Percentiles rank a stretch among this genome's conserved stretches.
These are phyloP conservation scores for Puccinia brachypodii DNA, from an alignment of 1,284 basidiomycete species.

Conservation along the genomic window DNA sequence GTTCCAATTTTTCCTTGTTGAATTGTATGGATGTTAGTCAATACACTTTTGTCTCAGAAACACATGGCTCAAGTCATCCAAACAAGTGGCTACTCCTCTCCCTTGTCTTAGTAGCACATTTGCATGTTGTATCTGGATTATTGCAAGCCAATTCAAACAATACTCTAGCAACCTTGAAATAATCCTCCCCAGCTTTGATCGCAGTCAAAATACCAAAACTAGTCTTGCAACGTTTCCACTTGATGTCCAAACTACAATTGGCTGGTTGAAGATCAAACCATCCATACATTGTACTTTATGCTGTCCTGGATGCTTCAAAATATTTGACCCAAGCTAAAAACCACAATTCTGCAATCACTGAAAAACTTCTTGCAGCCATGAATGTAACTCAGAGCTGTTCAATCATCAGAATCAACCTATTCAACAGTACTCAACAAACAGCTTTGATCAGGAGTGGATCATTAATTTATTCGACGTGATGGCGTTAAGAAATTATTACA, in stretches of 20 bases:
- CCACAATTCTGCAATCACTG: neutral
- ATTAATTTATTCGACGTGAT: conserved; percentile 32
- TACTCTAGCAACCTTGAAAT: neutral
- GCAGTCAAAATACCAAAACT: no score
- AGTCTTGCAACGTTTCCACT: neutral
- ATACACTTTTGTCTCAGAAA: neutral
- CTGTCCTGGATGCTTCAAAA: conserved; percentile 30
- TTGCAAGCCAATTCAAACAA: neutral
- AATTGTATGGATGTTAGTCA: neutral
- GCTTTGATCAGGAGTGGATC: conserved; percentile 24
- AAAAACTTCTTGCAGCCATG: neutral
- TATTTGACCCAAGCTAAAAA: neutral
- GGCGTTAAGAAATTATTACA: conserved; percentile 5
- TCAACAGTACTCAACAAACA: conserved; percentile 31
- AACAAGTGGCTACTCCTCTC: conserved; percentile 3
- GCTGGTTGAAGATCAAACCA: conserved; percentile 22
- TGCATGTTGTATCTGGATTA: conserved; percentile 10
- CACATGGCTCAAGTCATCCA: neutral
- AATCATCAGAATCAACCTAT: conserved; percentile 8
- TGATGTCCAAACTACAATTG: conserved; percentile 23
- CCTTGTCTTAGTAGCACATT: neutral
- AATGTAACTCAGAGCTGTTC: conserved; percentile 16
- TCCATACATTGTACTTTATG: conserved; percentile 2
- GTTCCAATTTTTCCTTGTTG: neutral
- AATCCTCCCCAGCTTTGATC: neutral